Evolutionary conservation across 1,284 basidiomycete genomes (phyloP).

Genomic region (Tetrapyrgos nigripes): DNA sequence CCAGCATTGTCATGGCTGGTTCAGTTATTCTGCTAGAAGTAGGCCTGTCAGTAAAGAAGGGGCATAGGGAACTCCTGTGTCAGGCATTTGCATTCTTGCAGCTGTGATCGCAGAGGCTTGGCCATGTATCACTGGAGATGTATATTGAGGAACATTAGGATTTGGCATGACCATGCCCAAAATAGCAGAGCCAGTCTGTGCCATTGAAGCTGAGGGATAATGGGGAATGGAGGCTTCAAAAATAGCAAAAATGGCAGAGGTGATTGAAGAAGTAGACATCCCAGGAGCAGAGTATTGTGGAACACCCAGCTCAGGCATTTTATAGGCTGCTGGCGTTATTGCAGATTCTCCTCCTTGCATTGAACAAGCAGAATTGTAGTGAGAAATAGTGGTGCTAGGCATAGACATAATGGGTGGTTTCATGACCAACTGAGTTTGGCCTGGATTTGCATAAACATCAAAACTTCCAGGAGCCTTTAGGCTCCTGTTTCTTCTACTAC

Average conservation of each 20-base stretch:
- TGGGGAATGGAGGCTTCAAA: not conserved
- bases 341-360: no score
- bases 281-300: no score
- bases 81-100: no score
- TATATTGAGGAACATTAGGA: not conserved
- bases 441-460: not conserved
- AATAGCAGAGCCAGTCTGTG: not conserved
- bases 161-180: slow-evolving; percentile 5
- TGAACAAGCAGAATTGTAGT: no score
- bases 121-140: not conserved
- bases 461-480: not conserved
- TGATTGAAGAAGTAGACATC: not conserved
- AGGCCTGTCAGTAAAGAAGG: not conserved
- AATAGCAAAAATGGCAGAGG: not conserved
- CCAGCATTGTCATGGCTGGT: slow-evolving; percentile 2
- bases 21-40: slow-evolving; percentile 1
- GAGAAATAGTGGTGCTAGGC: not conserved
- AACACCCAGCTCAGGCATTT: no score
- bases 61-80: no score
- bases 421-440: not conserved
- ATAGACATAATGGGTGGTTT: not conserved
- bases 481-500: not conserved
- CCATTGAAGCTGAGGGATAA: not conserved
- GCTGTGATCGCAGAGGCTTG: not conserved
- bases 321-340: no score